phyloP scores from a whole-genome alignment of 345 rosid genomes.

The Syzygium aqueum region DNA sequence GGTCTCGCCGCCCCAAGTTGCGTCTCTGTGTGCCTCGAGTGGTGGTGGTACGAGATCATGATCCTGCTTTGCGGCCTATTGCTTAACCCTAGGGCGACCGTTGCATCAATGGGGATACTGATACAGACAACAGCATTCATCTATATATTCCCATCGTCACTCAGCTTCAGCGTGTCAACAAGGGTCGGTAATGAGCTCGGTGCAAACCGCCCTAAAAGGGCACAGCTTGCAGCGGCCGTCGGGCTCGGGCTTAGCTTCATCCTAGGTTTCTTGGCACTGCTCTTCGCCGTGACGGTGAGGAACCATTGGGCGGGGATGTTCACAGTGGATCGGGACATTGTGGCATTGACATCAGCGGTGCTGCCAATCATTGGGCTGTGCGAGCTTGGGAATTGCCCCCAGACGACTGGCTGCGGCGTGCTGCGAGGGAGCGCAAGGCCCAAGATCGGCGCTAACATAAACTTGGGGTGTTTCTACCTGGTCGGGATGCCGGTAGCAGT shows the following conservation, averaged over 20 bases:
- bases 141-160: constrained; percentile 42
- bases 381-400: constrained; percentile 27
- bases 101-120: constrained; percentile 42
- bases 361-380: constrained; percentile 23
- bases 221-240: constrained; percentile 3
- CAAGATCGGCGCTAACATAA: constrained; percentile 22
- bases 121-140: constrained; percentile 35
- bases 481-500: constrained; percentile 32
- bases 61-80: constrained; percentile 32
- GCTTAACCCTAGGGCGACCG: constrained; percentile 25
- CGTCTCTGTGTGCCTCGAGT: constrained; percentile 38
- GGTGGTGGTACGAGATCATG: constrained; percentile 58
- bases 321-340: constrained; percentile 8
- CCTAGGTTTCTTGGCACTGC: constrained; percentile 7
- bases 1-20: constrained; percentile 34
- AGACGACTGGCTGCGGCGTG: constrained; percentile 20
- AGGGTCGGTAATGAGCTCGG: constrained; percentile 34
- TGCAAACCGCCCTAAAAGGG: constrained; percentile 12
- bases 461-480: constrained; percentile 28
- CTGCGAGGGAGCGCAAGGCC: constrained; percentile 39
- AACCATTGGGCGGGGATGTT: constrained; percentile 9
- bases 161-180: constrained; percentile 35
- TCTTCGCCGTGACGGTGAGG: constrained; percentile 9
- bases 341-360: constrained; percentile 9
- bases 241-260: constrained; percentile 4